Percentiles rank a stretch among this genome's conserved stretches.
Evolutionary conservation across 208 protist genomes (phyloP).

Genomic region (Acanthamoeba healyi): DNA sequence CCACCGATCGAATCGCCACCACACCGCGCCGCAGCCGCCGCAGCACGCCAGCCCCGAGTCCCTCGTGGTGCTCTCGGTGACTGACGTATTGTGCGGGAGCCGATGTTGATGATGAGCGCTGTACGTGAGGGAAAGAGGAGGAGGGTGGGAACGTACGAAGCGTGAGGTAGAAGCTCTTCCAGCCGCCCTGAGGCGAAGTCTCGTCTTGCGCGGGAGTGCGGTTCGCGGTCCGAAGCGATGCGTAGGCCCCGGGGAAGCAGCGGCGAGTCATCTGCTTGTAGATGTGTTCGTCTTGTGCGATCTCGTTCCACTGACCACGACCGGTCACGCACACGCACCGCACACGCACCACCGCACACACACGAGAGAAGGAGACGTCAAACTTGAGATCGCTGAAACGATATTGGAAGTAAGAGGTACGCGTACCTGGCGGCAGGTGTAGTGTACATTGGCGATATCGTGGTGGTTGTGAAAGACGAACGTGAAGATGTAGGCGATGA

Average conservation of each 20-base stretch:
- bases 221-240: not conserved
- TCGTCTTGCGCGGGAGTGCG: no score
- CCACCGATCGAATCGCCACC: not conserved
- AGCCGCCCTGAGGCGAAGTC: not conserved
- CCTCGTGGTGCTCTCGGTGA: not conserved
- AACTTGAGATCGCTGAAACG: no score
- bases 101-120: not conserved
- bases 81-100: not conserved
- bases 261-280: not conserved
- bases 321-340: not conserved
- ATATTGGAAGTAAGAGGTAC: not conserved
- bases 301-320: not conserved
- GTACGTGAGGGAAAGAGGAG: not conserved
- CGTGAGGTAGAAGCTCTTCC: not conserved
- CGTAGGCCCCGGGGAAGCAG: not conserved
- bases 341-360: not conserved
- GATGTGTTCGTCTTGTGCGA: not conserved
- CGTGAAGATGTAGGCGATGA: conserved; percentile 51
- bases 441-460: not conserved
- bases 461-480: not conserved
- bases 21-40: not conserved
- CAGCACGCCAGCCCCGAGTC: not conserved
- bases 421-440: not conserved
- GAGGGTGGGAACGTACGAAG: not conserved
- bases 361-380: no score